phyloP scores from a whole-genome alignment of 306 rosid species.

The Castanopsis chinensis region DNA sequence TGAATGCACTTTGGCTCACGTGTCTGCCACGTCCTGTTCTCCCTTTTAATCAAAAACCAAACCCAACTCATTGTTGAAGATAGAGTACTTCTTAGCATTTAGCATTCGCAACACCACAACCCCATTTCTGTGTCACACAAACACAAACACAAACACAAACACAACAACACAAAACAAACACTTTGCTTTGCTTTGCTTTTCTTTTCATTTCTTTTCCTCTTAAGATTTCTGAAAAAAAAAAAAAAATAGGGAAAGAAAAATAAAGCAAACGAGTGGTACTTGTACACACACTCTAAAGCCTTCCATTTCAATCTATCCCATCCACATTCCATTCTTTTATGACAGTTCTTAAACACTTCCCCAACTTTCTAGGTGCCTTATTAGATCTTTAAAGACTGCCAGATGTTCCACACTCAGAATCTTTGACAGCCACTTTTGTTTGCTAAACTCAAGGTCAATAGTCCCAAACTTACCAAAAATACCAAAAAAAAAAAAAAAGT shows the following conservation, averaged over 20 bases:
- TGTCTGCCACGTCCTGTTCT: constrained; percentile 43
- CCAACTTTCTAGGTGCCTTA: constrained; percentile 32
- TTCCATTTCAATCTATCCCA: constrained; percentile 10
- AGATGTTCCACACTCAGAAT: constrained; percentile 37
- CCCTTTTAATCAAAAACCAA: constrained; percentile 34
- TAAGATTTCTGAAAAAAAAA: constrained; percentile 29
- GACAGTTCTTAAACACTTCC: constrained; percentile 24
- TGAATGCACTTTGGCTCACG: constrained; percentile 47
- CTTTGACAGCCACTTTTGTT: constrained; percentile 54
- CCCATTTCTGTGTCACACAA: too few relatives aligned
- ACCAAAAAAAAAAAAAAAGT: background rate
- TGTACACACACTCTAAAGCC: background rate
- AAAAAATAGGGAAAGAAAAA: background rate
- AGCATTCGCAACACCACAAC: too few relatives aligned
- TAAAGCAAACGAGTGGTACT: background rate
- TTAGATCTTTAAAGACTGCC: constrained; percentile 47
- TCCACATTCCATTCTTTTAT: constrained; percentile 33
- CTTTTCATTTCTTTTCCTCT: constrained; percentile 30
- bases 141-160: too few relatives aligned
- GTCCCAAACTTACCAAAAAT: constrained; percentile 35
- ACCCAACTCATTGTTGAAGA: background rate
- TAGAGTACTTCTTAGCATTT: too few relatives aligned
- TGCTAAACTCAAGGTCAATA: constrained; percentile 59
- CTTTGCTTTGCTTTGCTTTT: background rate
- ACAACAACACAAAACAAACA: too few relatives aligned